Base-by-base conservation (phyloP, 2,329 filamentous ascomycete species). In the Penicillium sp. region DNA sequence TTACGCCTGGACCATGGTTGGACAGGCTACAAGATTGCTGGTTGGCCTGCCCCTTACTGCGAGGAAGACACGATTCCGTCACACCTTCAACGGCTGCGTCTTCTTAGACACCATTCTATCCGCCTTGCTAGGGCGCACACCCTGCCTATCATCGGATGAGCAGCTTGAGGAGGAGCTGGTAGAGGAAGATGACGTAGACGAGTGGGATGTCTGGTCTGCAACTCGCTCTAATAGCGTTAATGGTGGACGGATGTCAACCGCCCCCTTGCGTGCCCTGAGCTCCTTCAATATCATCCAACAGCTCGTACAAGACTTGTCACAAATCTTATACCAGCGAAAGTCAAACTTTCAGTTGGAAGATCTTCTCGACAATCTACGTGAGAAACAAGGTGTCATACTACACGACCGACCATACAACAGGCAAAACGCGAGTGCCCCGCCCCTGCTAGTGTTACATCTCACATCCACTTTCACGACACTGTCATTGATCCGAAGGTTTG, bases 1-100 rank as follows among this genome's bases (percentile, higher is more conserved):
- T 13, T 73, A 83, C 3, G 88, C 89, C 1, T 91, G 88, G 82
- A 69, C 88, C 0, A 70, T 89, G 5, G 45, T 55, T 22, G 88
- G 88, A 0, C 79, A 83, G 60, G 88, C 88, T 17, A 82, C 84
- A 30, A 82, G 86, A 9, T 77, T 84, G 37, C 74, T 66, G 17
- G 37, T 3, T 10, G 53, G 30, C n/a, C 15, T 64, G 13, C 49
- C 53, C 2, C 5, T 56, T 22, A 13, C 54, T 12, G 50, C 53
- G 40, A 59, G 44, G n/a, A 61, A 58, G 38, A 2, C 24, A 56
- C 64, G 62, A 10, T 65, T 59, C 37, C 45, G 45, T 12, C 67
- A 68, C 42, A 62, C 60, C 3, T 59, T 65, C 26, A 55, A 65
- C 37, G 66, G 61, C 13, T 67, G 66, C 51, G 38, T 63, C 22